Evolutionary conservation across 2,329 filamentous ascomycete species (phyloP), one percentile per base, ranked within the genome.

Genomic region (Arachnomyces sp.): DNA sequence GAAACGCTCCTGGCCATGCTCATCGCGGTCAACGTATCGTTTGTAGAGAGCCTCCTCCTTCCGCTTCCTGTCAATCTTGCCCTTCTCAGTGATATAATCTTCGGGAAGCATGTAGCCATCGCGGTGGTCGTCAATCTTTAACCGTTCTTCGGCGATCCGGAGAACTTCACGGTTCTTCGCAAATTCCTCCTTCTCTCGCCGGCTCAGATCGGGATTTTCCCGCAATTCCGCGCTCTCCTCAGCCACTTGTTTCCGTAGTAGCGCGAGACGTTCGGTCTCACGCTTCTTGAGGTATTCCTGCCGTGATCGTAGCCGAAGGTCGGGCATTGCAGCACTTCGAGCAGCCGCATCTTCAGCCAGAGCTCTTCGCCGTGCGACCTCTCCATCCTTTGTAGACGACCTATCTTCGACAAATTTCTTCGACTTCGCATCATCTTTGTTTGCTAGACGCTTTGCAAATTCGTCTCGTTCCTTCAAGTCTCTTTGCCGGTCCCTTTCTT

Each of bases 271-370:
- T 61, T 96, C 87, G 0, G 82, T 72, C 59, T 95, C 89, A 47
- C 92, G 77, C 69, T 98, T 96, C 63, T 88, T 87, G 20, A 98
- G 72, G 57, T 98, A 98, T 49, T 92, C 82, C 57, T 95, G 89
- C 45, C 92, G 78, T 2, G 89, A 94, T 25, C 87, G 77, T 55
- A 92, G 72, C 31, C 92, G 76, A 13, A 95, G 64, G 45, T 93
- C 88, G 2, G 81, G 79, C 58, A 94, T 73, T n/a, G 83, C 83
- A 7, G 80, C 79, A 46, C 72, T 73, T 42, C 82, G 73, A 5
- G 82, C 77, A 29, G 75, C 73, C 3, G 80, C 72, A 57, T 88
- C 80, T 45, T 83, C 79, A 8, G 78, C 80, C 43, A 84, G 60
- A 1, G 74, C 71, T 45, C 80, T 69, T 36, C 81, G 69, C 46